Base-by-base conservation (phyloP, 2,329 filamentous ascomycete genomes). In the Cercospora canescens region DNA sequence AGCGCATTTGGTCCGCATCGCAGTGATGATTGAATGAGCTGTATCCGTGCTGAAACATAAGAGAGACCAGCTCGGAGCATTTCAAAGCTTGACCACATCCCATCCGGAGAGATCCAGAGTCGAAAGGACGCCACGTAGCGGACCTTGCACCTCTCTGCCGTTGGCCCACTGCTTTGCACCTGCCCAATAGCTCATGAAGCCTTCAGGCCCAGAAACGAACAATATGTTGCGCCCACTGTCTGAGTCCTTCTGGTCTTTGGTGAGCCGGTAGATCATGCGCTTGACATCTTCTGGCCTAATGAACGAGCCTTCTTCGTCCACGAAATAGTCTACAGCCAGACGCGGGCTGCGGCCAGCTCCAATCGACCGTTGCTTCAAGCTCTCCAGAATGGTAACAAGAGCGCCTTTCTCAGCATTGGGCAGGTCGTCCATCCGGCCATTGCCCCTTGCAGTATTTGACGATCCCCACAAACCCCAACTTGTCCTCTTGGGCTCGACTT, bases 151-250 rank as follows among this genome's bases (percentile, higher is more conserved):
- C 79, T 96, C 91, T 64, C 82, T 81, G 0, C 93, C 92, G 30
- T 85, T 85, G 11, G 84, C 81, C 91, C 92, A 96, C 3, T 87
- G 80, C 79, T 96, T 97, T 9, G 88, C 83, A 1, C 95, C 94
- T 2, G 93, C 92, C 79, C 91, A 92, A 69, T 90, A 86, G 50
- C 87, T 85, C 41, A 98, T 85, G 79, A 98, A 98, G 0, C 95
- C 94, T 62, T 96, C 92, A 0, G 95, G 94, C 0, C 95, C 95
- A 0, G 93, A 96, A 1, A 98, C 87, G 63, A 97, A 83, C n/a
- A 97, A 82, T 21, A 97, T 89, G 69, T 85, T 86, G 1, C 86
- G 84, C 1, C 69, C 69, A 4, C 59, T n/a, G 14, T 79, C 73
- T 11, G 72, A 73, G 21, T 11, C 41, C 39, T 70, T 67, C 48